Base-by-base conservation (phyloP, 1,284 basidiomycete species). In the Rhodotorula sp. region DNA sequence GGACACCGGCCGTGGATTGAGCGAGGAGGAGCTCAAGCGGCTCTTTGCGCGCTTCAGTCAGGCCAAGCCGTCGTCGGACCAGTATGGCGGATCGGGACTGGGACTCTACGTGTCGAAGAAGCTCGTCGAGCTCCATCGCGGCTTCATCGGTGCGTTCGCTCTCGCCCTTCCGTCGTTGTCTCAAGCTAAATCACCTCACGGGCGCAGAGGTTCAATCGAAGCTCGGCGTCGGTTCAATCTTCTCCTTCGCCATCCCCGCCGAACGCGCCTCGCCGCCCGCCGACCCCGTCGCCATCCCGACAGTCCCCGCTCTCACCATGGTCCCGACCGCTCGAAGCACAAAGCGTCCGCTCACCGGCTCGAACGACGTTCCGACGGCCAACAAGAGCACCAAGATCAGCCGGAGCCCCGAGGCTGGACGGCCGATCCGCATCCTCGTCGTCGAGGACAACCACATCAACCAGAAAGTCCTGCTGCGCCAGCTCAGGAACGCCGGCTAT, bases 371-470 rank as follows among this genome's bases (percentile, higher is more conserved):
- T 2, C 26, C 40, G 40, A 44, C 8, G 40, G 40, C 40, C 3
- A 44, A 18, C 40, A 44, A 44, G 40, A 44, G 40, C 40, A 44
- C 40, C 40, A 44, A 44, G 40, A 44, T 44, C 40, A 44, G 40
- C 40, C 40, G 15, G 40, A 44, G 40, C 16, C 40, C 40, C 40
- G 40, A 15, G 40, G 40, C 5, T 44, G 40, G 16, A 3, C 10
- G 10, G 22, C 55, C 62, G 28, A 9, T 30, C 22, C 51, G 30
- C n/a, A 48, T 67, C 22, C 59, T 62, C 28, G 59, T 67, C 26
- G 65, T 67, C 54, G 65, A 67, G 56, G 81, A 82, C 63, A 81
- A 82, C 67, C 57, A 77, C 60, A 81, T 82, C 74, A 81, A 80
- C 64, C 31, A 18, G 7, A 54, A 54, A 34, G 52, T 53, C 16